Base-by-base conservation (phyloP, 805 yeast species). In the Candida ulmi region DNA sequence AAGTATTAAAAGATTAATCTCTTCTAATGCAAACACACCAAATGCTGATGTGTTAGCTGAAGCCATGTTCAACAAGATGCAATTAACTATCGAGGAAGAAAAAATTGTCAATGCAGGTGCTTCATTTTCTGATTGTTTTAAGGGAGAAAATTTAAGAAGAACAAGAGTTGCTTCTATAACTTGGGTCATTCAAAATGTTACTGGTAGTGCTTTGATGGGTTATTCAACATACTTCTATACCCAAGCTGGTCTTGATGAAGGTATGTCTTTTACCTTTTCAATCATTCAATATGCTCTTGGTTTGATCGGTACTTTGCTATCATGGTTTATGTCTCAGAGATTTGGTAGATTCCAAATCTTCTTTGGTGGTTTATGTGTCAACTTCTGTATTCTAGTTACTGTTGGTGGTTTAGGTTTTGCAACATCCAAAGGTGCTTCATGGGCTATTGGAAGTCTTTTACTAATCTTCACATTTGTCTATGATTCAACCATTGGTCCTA, bases 161-260 rank as follows among this genome's bases (percentile, higher is more conserved):
- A 72, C 80, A 1, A 45, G 55, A 37, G 37, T 48, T 24, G 59
- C 71, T 39, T 51, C 71, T 17, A 50, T 63, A 7, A 40, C 48
- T n/a, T 69, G 74, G 69, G 45, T 68, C 40, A 58, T 65, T 46
- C 78, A 72, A 51, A 60, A 66, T 33, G 54, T 68, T 44, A 65
- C 73, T 30, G 78, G 79, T 39, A 63, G 76, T 5, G 56, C 72
- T 2, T 65, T 70, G 51, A 50, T 55, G 44, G 63, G 67, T 57
- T 74, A 68, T 52, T 61, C 77, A 8, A 68, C 78, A 6, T 74
- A 71, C 46, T 72, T 71, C 55, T 73, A 66, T 46, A 48, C 57
- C 30, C 70, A 71, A 44, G 75, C 78, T 30, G 80, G 80, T 36
- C 61, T 69, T 48, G 53, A 65, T 11, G 52, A 60, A 3, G 45